Evolutionary conservation across 768 basidiomycete genomes (phyloP).

Genomic region (Coprinellus micaceus): DNA sequence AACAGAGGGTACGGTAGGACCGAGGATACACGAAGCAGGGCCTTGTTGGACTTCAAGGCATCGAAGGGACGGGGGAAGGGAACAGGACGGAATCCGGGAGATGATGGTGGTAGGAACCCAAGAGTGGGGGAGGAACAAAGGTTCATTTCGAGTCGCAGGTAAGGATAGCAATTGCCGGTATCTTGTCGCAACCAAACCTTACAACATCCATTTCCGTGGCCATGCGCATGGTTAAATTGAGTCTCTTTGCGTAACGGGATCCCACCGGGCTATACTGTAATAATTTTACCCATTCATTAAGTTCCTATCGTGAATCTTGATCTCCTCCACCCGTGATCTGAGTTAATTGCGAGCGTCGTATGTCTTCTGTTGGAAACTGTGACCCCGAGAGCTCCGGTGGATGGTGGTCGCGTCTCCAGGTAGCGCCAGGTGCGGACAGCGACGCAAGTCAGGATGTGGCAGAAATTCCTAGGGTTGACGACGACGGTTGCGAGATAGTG

Average conservation of each 20-base stretch:
- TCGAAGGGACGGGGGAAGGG: slow-evolving; percentile 16
- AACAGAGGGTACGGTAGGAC: slow-evolving; percentile 25
- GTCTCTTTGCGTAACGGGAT: slow-evolving; percentile 26
- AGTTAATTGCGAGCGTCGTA: slow-evolving; percentile 7
- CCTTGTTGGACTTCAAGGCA: slow-evolving; percentile 25
- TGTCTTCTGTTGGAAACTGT: slow-evolving; percentile 1
- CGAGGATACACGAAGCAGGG: slow-evolving; percentile 29
- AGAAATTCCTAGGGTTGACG: slow-evolving; percentile 3
- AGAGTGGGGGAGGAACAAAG: slow-evolving; percentile 15
- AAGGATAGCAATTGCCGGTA: slow-evolving; percentile 32
- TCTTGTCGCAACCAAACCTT: slow-evolving; percentile 25
- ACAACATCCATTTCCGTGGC: slow-evolving; percentile 27
- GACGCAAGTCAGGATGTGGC: slow-evolving; percentile 9
- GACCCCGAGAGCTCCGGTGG: slow-evolving; percentile 18
- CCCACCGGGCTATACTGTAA: slow-evolving; percentile 22
- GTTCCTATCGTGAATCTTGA: slow-evolving; percentile 7
- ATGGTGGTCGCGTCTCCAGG: neutral
- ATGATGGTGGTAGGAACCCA: slow-evolving; percentile 21
- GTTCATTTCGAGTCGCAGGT: slow-evolving; percentile 19
- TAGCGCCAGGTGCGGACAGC: neutral
- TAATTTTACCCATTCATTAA: slow-evolving; percentile 18
- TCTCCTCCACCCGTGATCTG: slow-evolving; percentile 12
- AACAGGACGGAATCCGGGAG: slow-evolving; percentile 19
- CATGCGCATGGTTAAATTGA: slow-evolving; percentile 11
- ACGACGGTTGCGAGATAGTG: slow-evolving; percentile 14